These are phyloP conservation scores for Puccinia triticina DNA, from an alignment of 1,284 basidiomycete species.

Conservation along the genomic window DNA sequence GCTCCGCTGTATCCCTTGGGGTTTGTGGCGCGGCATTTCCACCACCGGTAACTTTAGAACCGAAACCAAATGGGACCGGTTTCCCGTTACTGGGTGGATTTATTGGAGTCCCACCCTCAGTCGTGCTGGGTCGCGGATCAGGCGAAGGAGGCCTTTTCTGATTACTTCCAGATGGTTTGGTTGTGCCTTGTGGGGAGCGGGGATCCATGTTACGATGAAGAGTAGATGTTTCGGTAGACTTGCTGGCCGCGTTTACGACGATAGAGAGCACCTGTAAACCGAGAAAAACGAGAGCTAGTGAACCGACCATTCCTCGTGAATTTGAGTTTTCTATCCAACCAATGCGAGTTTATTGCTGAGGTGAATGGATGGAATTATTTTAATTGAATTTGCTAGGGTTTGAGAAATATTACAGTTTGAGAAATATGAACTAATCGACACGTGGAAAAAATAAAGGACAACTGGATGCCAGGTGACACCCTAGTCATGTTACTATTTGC, in stretches of 20 bases:
- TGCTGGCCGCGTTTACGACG: background rate
- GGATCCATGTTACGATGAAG: background rate
- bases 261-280: conserved; percentile 3
- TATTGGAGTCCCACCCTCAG: background rate
- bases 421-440: no score
- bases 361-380: background rate
- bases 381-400: no score
- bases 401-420: no score
- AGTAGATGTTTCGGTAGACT: background rate
- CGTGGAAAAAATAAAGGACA: no score
- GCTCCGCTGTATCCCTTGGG: conserved; percentile 11
- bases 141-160: background rate
- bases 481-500: no score
- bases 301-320: background rate
- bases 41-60: conserved; percentile 34
- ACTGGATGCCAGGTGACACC: no score
- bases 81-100: background rate
- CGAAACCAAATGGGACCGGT: conserved; percentile 13
- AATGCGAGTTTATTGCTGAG: background rate
- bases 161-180: background rate
- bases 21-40: conserved; percentile 17
- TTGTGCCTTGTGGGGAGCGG: conserved; percentile 7
- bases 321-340: background rate
- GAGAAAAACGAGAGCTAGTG: background rate
- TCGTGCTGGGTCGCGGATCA: background rate